These are phyloP conservation scores for Plectosphaerella cucumerina DNA, from an alignment of 2,329 filamentous ascomycete species.

Conservation along the genomic window DNA sequence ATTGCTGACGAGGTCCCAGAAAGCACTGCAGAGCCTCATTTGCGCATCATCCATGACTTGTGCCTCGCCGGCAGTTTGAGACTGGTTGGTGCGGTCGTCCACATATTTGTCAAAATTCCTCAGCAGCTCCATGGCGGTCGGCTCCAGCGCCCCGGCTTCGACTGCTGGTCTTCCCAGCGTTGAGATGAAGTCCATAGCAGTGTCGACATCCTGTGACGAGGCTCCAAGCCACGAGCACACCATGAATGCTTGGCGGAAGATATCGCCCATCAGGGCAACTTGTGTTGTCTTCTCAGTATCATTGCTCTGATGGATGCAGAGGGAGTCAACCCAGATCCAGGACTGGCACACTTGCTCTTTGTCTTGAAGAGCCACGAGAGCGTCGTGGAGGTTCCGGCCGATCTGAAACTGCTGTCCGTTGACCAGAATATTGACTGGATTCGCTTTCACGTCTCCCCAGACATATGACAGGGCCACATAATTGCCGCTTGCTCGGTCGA, in stretches of 20 bases:
- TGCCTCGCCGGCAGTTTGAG: neutral
- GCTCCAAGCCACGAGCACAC: constrained; percentile 16
- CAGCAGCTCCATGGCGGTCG: neutral
- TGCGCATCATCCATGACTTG: neutral
- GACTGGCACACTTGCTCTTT: neutral
- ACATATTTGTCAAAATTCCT: too few species aligned
- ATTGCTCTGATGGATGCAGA: constrained; percentile 16
- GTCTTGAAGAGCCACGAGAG: constrained; percentile 7
- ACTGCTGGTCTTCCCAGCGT: neutral
- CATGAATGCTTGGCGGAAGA: constrained; percentile 10
- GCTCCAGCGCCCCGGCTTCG: neutral
- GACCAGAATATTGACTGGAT: neutral
- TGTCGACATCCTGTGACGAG: neutral
- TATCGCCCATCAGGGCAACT: constrained; percentile 13
- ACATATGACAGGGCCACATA: constrained; percentile 16
- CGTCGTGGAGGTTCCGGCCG: neutral
- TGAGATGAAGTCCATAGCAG: neutral
- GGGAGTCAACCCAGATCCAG: constrained; percentile 15
- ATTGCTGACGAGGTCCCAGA: neutral
- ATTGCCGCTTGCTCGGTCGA: neutral
- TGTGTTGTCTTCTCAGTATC: constrained; percentile 13
- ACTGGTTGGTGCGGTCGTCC: neutral
- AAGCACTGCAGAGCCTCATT: neutral
- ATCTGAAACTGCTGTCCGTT: constrained; percentile 4
- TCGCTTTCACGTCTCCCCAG: constrained; percentile 10